Evolutionary conservation across 1,139 yeast genomes (phyloP).

Genomic region (Sugiyamaella japonica): DNA sequence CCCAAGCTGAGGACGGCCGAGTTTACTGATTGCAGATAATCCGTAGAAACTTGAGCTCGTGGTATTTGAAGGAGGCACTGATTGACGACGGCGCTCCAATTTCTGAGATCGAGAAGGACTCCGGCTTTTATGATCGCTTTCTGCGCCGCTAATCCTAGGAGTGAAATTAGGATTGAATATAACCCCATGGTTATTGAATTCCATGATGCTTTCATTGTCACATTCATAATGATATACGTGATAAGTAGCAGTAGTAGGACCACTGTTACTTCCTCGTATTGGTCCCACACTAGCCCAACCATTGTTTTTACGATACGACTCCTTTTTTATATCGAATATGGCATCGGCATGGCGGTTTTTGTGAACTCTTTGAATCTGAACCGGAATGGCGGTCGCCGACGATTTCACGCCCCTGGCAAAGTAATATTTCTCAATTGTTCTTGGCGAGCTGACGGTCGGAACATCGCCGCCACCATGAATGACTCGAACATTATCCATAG

Average conservation of each 20-base stretch:
- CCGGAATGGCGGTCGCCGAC: constrained; percentile 16
- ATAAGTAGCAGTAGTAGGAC: constrained; percentile 9
- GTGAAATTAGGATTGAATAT: constrained; percentile 17
- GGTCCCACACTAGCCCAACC: background rate
- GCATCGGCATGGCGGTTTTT: constrained; percentile 28
- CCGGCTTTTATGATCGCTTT: background rate
- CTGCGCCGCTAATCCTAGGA: constrained; percentile 6
- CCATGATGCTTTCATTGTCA: constrained; percentile 8
- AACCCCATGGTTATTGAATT: constrained; percentile 15
- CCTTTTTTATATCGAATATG: constrained; percentile 25
- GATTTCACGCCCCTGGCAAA: constrained; percentile 24
- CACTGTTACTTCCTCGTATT: background rate
- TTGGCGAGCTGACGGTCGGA: background rate
- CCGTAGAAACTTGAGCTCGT: constrained; percentile 7
- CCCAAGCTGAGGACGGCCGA: constrained; percentile 7
- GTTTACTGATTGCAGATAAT: constrained; percentile 3
- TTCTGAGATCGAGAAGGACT: background rate
- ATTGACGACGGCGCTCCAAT: background rate
- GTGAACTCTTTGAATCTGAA: constrained; percentile 28
- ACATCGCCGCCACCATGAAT: constrained; percentile 7
- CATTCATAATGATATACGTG: constrained; percentile 20
- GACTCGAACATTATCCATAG: constrained; percentile 14
- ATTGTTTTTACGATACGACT: constrained; percentile 8
- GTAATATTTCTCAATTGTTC: constrained; percentile 21
- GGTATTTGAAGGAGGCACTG: constrained; percentile 3